These are phyloP conservation scores for Russula emetica DNA, from an alignment of 768 basidiomycete species.

Conservation along the genomic window DNA sequence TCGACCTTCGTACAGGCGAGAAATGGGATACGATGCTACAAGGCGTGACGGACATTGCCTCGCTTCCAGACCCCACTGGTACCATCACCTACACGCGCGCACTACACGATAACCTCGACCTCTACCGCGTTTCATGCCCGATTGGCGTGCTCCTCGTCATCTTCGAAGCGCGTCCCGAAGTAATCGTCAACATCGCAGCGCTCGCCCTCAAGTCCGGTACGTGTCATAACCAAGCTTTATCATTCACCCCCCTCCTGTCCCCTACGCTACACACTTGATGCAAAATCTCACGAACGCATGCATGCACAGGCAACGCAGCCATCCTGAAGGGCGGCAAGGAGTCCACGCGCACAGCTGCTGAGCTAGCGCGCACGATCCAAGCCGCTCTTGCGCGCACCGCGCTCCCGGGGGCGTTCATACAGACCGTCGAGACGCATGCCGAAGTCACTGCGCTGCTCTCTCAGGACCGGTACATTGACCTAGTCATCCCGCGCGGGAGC, in stretches of 20 bases:
- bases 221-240: no score
- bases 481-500: conserved; percentile 95
- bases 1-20: conserved; percentile 72
- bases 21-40: conserved; percentile 96
- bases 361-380: conserved; percentile 78
- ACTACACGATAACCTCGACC: conserved; percentile 79
- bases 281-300: neutral
- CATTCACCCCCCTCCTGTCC: no score
- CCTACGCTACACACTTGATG: no score
- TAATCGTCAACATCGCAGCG: conserved; percentile 94
- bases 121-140: conserved; percentile 93
- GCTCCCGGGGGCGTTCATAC: conserved; percentile 78
- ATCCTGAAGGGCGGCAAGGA: conserved; percentile 98
- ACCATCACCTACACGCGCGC: conserved; percentile 84
- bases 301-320: conserved; percentile 86
- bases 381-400: conserved; percentile 67
- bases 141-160: conserved; percentile 96
- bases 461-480: conserved; percentile 89
- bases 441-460: conserved; percentile 85
- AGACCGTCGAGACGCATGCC: conserved; percentile 84
- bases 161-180: conserved; percentile 96
- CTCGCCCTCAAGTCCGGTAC: conserved; percentile 91
- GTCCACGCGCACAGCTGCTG: conserved; percentile 70
- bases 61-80: conserved; percentile 83
- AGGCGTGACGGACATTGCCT: conserved; percentile 82